These are phyloP conservation scores for Tulasnella sp. DNA, from an alignment of 768 basidiomycete genomes.

Conservation along the genomic window DNA sequence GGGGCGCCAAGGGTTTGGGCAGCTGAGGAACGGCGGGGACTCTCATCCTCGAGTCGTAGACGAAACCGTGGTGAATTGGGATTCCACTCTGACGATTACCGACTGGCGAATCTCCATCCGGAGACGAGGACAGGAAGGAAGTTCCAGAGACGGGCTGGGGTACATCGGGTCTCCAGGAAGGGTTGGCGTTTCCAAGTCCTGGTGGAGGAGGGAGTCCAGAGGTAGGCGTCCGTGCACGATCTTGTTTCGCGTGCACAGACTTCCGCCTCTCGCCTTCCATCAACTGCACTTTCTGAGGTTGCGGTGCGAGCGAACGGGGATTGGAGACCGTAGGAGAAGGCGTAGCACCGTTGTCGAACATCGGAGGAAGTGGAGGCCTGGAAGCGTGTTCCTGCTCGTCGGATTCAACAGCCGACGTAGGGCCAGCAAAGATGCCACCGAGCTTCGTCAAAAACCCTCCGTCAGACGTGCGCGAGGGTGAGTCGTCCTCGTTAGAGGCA, in stretches of 20 bases:
- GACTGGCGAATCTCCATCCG: neutral
- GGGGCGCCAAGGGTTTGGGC: neutral
- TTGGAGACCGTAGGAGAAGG: neutral
- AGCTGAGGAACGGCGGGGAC: neutral
- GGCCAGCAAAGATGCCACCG: neutral
- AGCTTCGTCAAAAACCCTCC: constrained; percentile 3
- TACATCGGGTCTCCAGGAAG: neutral
- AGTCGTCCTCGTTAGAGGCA: neutral
- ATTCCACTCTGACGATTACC: neutral
- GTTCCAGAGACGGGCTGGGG: neutral
- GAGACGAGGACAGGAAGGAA: neutral
- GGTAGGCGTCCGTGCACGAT: neutral
- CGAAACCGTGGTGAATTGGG: constrained; percentile 13
- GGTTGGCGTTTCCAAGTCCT: neutral
- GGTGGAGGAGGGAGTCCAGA: neutral
- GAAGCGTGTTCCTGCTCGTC: neutral
- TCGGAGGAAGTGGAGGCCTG: neutral
- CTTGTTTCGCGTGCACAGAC: neutral
- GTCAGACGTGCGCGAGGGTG: constrained; percentile 7
- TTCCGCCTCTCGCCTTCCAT: neutral
- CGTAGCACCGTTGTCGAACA: neutral
- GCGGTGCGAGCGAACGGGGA: neutral
- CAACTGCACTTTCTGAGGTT: neutral
- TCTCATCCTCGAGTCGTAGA: neutral
- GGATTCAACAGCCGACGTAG: neutral